Evolutionary conservation across 1,139 yeast genomes (phyloP).

Genomic region (Pichia kudriavzevii): DNA sequence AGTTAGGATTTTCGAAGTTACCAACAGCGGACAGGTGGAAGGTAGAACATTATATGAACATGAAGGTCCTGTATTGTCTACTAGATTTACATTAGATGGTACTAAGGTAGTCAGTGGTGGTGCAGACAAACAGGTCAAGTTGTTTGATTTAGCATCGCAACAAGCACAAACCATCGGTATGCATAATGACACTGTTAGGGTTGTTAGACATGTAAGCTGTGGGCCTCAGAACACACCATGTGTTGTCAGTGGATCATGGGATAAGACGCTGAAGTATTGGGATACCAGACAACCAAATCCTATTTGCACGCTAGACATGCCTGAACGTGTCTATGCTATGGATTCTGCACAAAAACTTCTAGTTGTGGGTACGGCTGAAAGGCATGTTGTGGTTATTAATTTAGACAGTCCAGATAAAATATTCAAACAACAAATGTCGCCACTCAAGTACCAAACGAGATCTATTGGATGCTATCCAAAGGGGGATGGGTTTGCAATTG

Average conservation of each 20-base stretch:
- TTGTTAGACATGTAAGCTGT: constrained; percentile 72
- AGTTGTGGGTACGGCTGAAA: constrained; percentile 90
- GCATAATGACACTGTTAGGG: constrained; percentile 75
- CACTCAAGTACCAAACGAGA: constrained; percentile 87
- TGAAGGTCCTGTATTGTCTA: constrained; percentile 76
- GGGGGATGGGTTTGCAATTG: constrained; percentile 89
- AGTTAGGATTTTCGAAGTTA: constrained; percentile 83
- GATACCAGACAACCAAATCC: constrained; percentile 86
- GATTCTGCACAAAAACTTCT: constrained; percentile 72
- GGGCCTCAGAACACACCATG: constrained; percentile 78
- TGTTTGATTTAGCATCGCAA: constrained; percentile 77
- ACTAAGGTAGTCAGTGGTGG: constrained; percentile 87
- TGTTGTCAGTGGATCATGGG: constrained; percentile 95
- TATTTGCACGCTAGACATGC: constrained; percentile 69
- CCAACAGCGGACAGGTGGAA: constrained; percentile 54
- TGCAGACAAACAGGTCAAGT: constrained; percentile 79
- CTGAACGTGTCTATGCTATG: constrained; percentile 90
- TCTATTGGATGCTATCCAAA: constrained; percentile 75
- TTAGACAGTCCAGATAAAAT: constrained; percentile 77
- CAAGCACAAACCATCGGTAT: constrained; percentile 79
- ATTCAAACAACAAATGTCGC: constrained; percentile 69
- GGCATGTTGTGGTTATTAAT: constrained; percentile 72
- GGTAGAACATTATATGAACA: constrained; percentile 90
- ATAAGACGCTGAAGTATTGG: constrained; percentile 90
- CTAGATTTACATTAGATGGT: constrained; percentile 84